Conservation (phyloP, 1,284 basidiomycete genomes). For the Meira nashicola region DNA sequence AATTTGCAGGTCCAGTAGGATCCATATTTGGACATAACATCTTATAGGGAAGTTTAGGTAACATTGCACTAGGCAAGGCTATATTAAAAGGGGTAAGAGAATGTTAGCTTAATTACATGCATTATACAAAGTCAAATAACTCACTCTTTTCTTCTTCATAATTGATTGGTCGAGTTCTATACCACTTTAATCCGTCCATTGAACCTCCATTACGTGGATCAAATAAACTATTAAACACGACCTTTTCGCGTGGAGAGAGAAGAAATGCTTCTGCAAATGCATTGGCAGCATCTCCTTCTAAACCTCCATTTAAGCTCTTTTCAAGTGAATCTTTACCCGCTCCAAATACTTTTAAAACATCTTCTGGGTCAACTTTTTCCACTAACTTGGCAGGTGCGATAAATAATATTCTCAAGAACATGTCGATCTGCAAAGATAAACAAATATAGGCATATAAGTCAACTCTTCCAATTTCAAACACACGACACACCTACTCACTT, state of each 20-base stretch:
- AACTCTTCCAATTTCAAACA: too few relatives aligned
- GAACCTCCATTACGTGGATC: conserved; percentile 25
- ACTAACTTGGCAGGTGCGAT: too few relatives aligned
- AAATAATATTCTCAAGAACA: too few relatives aligned
- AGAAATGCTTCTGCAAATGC: too few relatives aligned
- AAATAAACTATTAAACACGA: conserved; percentile 22
- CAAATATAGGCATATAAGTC: too few relatives aligned
- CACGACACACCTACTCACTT: conserved; percentile 16
- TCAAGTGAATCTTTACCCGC: conserved; percentile 25
- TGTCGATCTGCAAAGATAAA: too few relatives aligned
- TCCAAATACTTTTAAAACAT: too few relatives aligned
- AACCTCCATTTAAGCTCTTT: conserved; percentile 8
- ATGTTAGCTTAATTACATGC: background rate
- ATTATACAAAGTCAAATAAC: background rate
- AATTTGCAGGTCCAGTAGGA: background rate
- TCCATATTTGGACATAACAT: conserved; percentile 4
- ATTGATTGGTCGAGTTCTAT: conserved; percentile 36
- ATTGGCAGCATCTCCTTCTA: too few relatives aligned
- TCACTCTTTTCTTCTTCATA: conserved; percentile 27
- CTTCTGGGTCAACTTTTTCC: too few relatives aligned
- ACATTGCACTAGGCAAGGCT: background rate
- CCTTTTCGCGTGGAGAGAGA: too few relatives aligned
- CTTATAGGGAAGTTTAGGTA: conserved; percentile 8
- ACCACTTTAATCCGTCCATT: conserved; percentile 45
- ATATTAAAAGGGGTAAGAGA: background rate